Conservation (phyloP, 208 protist genomes). For the Naegleria gruberi region DNA sequence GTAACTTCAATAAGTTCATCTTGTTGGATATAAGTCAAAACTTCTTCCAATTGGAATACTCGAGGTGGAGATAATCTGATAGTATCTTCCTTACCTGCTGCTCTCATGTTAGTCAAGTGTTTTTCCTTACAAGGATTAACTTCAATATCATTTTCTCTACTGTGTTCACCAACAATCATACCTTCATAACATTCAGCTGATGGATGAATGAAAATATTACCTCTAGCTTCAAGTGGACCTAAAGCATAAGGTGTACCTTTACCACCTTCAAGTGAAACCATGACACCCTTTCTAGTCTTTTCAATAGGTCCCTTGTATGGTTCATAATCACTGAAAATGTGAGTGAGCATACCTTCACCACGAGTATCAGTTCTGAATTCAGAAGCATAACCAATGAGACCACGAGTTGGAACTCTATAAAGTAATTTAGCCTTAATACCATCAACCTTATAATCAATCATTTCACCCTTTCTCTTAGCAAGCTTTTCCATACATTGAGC, state of each 20-base stretch:
- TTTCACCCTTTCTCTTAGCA: slow-evolving; percentile 38
- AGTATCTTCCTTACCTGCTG: slow-evolving; percentile 44
- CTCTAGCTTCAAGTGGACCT: slow-evolving; percentile 42
- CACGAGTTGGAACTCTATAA: slow-evolving; percentile 41
- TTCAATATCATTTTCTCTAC: slow-evolving; percentile 45
- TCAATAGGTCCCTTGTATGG: slow-evolving; percentile 42
- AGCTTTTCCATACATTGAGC: slow-evolving; percentile 45
- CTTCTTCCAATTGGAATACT: slow-evolving; percentile 51
- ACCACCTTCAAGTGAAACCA: slow-evolving; percentile 51
- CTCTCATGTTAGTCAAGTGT: slow-evolving; percentile 55
- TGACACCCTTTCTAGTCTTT: slow-evolving; percentile 47
- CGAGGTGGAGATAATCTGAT: slow-evolving; percentile 40
- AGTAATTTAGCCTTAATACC: slow-evolving; percentile 38
- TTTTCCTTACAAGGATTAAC: slow-evolving; percentile 51
- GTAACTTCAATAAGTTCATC: slow-evolving; percentile 53
- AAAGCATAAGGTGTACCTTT: slow-evolving; percentile 48
- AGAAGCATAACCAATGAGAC: slow-evolving; percentile 44
- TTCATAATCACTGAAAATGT: slow-evolving; percentile 43
- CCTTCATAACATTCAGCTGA: slow-evolving; percentile 46
- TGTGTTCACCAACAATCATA: slow-evolving; percentile 60
- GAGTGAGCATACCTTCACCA: slow-evolving; percentile 47
- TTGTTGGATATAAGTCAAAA: slow-evolving; percentile 45
- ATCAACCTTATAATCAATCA: slow-evolving; percentile 39
- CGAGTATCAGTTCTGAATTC: slow-evolving; percentile 43
- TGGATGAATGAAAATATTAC: slow-evolving; percentile 48